Evolutionary conservation across 2,329 filamentous ascomycete genomes (phyloP).

Genomic region (Diaporthe amygdali): DNA sequence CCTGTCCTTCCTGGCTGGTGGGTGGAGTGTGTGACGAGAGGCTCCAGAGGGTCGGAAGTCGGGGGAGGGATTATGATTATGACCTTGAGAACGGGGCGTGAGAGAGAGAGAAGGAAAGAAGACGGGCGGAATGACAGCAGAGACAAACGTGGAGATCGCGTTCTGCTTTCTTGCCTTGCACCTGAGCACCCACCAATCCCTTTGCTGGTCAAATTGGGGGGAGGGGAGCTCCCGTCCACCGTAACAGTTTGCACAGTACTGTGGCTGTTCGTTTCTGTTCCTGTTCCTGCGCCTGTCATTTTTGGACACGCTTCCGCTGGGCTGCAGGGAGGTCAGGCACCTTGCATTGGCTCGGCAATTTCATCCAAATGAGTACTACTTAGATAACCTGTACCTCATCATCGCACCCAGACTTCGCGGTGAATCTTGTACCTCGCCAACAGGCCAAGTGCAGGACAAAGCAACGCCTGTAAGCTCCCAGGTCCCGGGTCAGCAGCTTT

Average conservation of each 20-base stretch:
- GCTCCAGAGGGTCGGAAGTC: not conserved
- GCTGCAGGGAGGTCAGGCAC: slow-evolving; percentile 1
- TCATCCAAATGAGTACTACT: slow-evolving; percentile 5
- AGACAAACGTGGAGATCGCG: not conserved
- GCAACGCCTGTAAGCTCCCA: not conserved
- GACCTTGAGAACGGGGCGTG: slow-evolving; percentile 16
- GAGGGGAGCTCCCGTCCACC: not conserved
- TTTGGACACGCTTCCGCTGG: slow-evolving; percentile 20
- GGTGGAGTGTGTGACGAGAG: slow-evolving; percentile 17
- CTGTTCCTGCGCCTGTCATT: slow-evolving; percentile 14
- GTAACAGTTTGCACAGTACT: too few relatives aligned
- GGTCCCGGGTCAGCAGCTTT: not conserved
- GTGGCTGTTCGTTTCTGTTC: not conserved
- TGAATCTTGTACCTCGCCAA: not conserved
- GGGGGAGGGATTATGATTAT: not conserved
- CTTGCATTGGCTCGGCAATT: slow-evolving; percentile 19
- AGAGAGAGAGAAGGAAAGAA: slow-evolving; percentile 1
- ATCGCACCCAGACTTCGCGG: not conserved
- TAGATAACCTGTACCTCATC: not conserved
- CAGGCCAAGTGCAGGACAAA: not conserved
- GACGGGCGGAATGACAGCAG: not conserved
- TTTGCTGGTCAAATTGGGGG: not conserved
- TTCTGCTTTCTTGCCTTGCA: not conserved
- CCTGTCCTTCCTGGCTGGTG: slow-evolving; percentile 3
- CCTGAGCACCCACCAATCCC: slow-evolving; percentile 2